These are phyloP conservation scores for Moesziomyces parantarcticus DNA, from an alignment of 1,284 basidiomycete genomes.

Conservation along the genomic window DNA sequence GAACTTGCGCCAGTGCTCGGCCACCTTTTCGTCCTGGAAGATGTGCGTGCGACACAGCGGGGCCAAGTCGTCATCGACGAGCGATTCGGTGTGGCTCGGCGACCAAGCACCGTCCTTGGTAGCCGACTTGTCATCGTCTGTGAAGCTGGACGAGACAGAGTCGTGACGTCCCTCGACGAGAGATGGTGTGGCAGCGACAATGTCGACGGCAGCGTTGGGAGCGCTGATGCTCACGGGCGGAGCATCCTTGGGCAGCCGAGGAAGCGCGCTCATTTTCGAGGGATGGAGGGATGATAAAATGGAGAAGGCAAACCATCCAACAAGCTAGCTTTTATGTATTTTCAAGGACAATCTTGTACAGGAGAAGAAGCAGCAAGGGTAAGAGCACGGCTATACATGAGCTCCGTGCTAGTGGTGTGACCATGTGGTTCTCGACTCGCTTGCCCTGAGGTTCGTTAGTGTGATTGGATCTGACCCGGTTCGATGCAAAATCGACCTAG, in stretches of 20 bases:
- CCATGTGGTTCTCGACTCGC: slow-evolving; percentile 1
- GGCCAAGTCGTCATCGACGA: slow-evolving; percentile 7
- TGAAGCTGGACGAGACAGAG: slow-evolving; percentile 13
- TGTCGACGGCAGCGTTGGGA: slow-evolving; percentile 13
- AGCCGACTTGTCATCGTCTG: slow-evolving; percentile 21
- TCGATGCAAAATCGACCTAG: not conserved
- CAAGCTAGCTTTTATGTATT: not conserved
- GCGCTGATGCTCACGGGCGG: slow-evolving; percentile 23
- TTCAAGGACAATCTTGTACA: too few species aligned
- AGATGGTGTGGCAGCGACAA: not conserved
- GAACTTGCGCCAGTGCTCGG: slow-evolving; percentile 35
- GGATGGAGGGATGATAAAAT: too few species aligned
- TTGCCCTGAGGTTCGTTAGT: not conserved
- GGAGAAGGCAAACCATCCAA: too few species aligned
- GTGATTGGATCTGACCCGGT: not conserved
- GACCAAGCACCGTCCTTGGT: slow-evolving; percentile 8
- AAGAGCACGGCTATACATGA: not conserved
- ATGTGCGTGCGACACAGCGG: slow-evolving; percentile 33
- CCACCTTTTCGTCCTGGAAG: slow-evolving; percentile 39
- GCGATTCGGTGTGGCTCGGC: slow-evolving; percentile 16
- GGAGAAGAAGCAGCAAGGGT: slow-evolving; percentile 3
- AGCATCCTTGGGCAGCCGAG: slow-evolving; percentile 18
- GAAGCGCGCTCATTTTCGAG: slow-evolving; percentile 25
- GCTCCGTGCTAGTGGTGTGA: slow-evolving; percentile 6
- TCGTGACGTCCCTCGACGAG: slow-evolving; percentile 10